phyloP scores from a whole-genome alignment of 192 early-diverging fungal genomes.

The Coemansia sp. region DNA sequence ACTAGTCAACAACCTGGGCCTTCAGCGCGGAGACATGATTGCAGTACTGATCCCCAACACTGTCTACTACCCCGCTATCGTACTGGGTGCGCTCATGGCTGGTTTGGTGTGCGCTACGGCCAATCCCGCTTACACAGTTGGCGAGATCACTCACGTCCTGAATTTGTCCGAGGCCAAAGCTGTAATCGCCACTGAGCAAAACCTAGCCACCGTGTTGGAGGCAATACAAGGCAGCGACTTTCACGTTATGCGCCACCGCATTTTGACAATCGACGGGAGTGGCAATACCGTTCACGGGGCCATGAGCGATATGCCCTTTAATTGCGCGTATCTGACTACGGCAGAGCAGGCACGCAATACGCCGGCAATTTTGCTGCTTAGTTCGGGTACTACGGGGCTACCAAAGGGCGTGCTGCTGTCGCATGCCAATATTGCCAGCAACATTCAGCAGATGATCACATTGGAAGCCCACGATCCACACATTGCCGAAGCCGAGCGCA shows the following conservation, averaged over 20 bases:
- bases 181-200: constrained; percentile 57
- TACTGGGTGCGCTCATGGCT: constrained; percentile 63
- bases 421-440: constrained; percentile 70
- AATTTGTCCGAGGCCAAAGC: constrained; percentile 63
- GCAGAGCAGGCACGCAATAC: constrained; percentile 15
- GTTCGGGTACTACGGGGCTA: constrained; percentile 54
- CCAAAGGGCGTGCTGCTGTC: constrained; percentile 84
- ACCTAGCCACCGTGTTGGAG: constrained; percentile 15
- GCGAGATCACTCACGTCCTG: constrained; percentile 77
- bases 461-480: neutral
- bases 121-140: constrained; percentile 78
- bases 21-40: constrained; percentile 68
- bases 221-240: constrained; percentile 12
- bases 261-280: constrained; percentile 31
- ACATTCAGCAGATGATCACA: constrained; percentile 51
- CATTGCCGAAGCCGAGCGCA: neutral
- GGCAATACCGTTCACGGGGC: constrained; percentile 7
- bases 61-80: constrained; percentile 60
- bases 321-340: constrained; percentile 25
- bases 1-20: constrained; percentile 47
- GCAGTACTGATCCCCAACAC: constrained; percentile 74
- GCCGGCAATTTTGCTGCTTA: constrained; percentile 42
- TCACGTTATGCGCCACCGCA: constrained; percentile 23
- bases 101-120: constrained; percentile 67
- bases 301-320: constrained; percentile 14